Percentiles rank a stretch among this genome's conserved stretches.
These are phyloP conservation scores for Pseudogymnoascus sp. DNA, from an alignment of 2,329 filamentous ascomycete species.

Conservation along the genomic window DNA sequence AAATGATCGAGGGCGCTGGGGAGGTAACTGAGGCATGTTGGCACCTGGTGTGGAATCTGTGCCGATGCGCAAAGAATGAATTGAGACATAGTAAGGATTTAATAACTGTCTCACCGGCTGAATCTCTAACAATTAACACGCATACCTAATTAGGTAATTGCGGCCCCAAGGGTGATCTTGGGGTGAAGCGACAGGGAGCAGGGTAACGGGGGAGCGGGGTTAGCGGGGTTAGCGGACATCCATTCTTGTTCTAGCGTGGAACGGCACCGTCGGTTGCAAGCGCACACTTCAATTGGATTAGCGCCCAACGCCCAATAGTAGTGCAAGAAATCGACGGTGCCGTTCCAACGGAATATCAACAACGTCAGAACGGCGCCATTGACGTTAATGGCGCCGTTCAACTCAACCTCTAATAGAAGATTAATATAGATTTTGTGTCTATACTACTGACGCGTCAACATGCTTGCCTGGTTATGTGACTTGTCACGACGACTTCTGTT, in stretches of 20 bases:
- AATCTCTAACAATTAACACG: too few relatives aligned
- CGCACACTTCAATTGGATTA: not conserved
- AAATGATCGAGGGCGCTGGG: not conserved
- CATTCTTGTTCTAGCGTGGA: not conserved
- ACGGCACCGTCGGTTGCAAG: not conserved
- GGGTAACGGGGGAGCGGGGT: too few relatives aligned
- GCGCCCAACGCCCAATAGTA: not conserved
- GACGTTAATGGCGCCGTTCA: not conserved
- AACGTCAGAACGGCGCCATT: not conserved
- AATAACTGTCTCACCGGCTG: not conserved
- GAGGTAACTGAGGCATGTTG: not conserved
- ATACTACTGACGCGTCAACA: not conserved
- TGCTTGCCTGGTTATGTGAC: not conserved
- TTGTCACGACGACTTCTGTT: not conserved
- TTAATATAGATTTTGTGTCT: not conserved
- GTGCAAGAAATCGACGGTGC: not conserved
- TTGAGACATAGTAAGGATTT: not conserved
- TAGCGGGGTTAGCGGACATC: not conserved
- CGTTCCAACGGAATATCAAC: not conserved
- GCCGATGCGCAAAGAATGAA: not conserved
- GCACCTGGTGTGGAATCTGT: not conserved
- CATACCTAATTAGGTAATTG: too few relatives aligned
- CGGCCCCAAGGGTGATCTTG: too few relatives aligned
- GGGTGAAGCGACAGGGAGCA: too few relatives aligned
- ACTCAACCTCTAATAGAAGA: not conserved